Percentiles rank a stretch among this genome's conserved stretches.
phyloP scores from a whole-genome alignment of 768 basidiomycete species.

The Auricularia sp. region DNA sequence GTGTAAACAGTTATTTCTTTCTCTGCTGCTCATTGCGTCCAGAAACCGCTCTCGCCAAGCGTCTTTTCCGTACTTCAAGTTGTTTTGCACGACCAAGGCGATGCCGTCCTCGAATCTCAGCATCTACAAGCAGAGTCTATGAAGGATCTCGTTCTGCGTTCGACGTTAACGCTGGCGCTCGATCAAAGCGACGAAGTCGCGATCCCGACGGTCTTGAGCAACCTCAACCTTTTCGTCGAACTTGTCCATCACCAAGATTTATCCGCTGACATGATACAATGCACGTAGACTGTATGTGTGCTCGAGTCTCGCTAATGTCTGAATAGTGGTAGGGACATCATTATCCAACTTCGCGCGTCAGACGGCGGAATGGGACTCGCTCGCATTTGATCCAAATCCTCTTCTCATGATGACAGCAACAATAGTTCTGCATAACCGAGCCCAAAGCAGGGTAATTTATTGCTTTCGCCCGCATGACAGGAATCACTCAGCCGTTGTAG shows the following conservation, averaged over 20 bases:
- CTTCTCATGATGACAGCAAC: slow-evolving; percentile 41
- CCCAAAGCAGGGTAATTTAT: slow-evolving; percentile 37
- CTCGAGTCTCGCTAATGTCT: background rate
- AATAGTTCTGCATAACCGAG: slow-evolving; percentile 52
- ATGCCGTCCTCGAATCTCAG: slow-evolving; percentile 29
- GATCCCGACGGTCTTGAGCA: slow-evolving; percentile 41
- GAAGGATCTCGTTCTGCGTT: slow-evolving; percentile 38
- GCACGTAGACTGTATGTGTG: slow-evolving; percentile 27
- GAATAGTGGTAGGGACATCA: slow-evolving; percentile 46
- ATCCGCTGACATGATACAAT: slow-evolving; percentile 41
- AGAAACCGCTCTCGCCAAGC: slow-evolving; percentile 1
- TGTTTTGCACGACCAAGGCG: slow-evolving; percentile 5
- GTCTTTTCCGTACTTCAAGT: slow-evolving; percentile 4
- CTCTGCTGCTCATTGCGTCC: background rate
- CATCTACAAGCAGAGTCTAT: slow-evolving; percentile 31
- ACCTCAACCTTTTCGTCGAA: slow-evolving; percentile 49
- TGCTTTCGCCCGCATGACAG: slow-evolving; percentile 10
- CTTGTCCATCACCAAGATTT: slow-evolving; percentile 46
- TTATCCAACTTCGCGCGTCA: slow-evolving; percentile 46
- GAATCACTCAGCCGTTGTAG: slow-evolving; percentile 23
- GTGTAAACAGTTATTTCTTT: slow-evolving; percentile 3
- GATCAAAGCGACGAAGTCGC: slow-evolving; percentile 44
- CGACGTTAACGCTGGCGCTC: slow-evolving; percentile 37
- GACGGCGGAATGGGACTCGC: slow-evolving; percentile 43
- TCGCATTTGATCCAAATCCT: slow-evolving; percentile 45